Percentiles rank a stretch among this genome's conserved stretches.
These are phyloP conservation scores for Candida sonorensis DNA, from an alignment of 805 yeast genomes.

Conservation along the genomic window DNA sequence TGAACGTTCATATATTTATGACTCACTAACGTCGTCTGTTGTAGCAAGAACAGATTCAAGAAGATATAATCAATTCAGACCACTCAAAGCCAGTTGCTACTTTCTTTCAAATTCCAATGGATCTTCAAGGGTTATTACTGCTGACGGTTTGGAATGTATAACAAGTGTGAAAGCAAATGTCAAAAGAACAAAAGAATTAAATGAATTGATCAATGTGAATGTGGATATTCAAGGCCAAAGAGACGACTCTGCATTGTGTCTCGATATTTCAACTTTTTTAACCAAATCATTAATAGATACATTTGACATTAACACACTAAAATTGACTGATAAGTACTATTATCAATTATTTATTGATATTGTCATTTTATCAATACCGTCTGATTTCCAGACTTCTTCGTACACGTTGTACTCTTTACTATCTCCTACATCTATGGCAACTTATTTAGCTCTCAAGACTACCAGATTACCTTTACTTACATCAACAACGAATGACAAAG, in stretches of 20 bases:
- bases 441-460: conserved; percentile 73
- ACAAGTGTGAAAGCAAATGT: conserved; percentile 88
- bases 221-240: conserved; percentile 75
- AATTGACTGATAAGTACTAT: conserved; percentile 66
- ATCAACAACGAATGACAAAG: conserved; percentile 57
- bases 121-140: conserved; percentile 75
- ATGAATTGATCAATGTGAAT: conserved; percentile 61
- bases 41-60: conserved; percentile 77
- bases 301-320: conserved; percentile 46
- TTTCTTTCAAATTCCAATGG: conserved; percentile 89
- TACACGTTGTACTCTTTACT: conserved; percentile 55
- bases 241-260: conserved; percentile 68
- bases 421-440: conserved; percentile 70
- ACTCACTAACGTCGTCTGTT: conserved; percentile 62
- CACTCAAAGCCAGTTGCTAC: conserved; percentile 74
- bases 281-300: conserved; percentile 45
- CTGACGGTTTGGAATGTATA: conserved; percentile 91
- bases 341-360: conserved; percentile 77
- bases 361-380: conserved; percentile 59
- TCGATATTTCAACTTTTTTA: conserved; percentile 56
- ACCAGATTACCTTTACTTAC: conserved; percentile 68
- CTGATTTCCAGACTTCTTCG: conserved; percentile 36
- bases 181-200: conserved; percentile 34
- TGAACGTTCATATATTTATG: conserved; percentile 69
- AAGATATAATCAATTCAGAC: conserved; percentile 65